Base-by-base conservation (phyloP, 352 stramenopile genomes). In the Phytophthora citrophthora region DNA sequence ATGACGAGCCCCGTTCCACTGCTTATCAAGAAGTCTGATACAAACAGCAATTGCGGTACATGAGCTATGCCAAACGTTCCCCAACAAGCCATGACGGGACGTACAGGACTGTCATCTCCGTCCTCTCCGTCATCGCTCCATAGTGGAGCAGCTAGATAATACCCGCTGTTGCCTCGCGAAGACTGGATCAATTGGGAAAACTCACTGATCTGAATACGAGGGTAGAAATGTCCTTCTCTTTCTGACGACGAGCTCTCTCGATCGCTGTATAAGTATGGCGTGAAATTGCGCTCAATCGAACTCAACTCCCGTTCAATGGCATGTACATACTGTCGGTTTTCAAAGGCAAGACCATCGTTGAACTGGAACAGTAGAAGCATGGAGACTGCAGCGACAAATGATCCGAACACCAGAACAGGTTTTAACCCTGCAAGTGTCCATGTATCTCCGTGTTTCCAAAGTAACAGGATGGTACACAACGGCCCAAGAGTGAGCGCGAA, bases 361-460 rank as follows among this genome's bases (percentile, higher is more conserved):
- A 96, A 88, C 49, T 79, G 71, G 49, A 95, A 93, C 7, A 97
- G 63, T 20, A 87, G 15, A 0, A 89, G 41, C 63, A 96, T 72
- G 13, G 80, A 70, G 15, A 89, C 45, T 12, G 87, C 62, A 20
- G 78, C 81, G 16, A 96, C 50, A 27, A 90, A 62, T 16, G 77
- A 68, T 4, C 89, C 88, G 10, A 90, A 74, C 9, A 89, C 39
- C 20, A 98, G 74, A 4, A 96, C 85, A 1, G 81, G 63, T 5
- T 77, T 68, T 36, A 96, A 68, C 24, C 76, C 81, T 8, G 61
- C 55, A 3, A 93, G 50, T n/a, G 70, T 79, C 91, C 90, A 98
- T 7, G 76, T 46, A 48, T 97, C 77, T 0, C 88, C 90, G 43
- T 91, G 83, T 15, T 83, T 64, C 31, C 58, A 62, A 41, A 97